Evolutionary conservation across 1,139 yeast species (phyloP).

Genomic region (Lodderomyces metapsilosis): DNA sequence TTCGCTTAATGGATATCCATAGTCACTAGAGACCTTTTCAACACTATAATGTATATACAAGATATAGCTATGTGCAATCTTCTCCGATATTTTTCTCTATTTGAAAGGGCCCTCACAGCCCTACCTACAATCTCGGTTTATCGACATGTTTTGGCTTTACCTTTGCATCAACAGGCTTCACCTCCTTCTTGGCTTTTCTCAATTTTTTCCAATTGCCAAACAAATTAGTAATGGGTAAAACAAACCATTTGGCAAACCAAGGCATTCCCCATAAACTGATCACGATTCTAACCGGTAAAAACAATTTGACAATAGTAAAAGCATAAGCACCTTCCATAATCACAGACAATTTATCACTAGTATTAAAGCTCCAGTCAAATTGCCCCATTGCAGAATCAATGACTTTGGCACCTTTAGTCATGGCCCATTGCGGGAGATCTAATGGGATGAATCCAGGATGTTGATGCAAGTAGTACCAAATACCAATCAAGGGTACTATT

Average conservation of each 20-base stretch:
- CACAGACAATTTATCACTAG: conserved; percentile 55
- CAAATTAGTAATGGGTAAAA: conserved; percentile 50
- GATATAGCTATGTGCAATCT: not conserved
- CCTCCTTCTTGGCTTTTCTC: conserved; percentile 9
- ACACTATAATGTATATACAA: not conserved
- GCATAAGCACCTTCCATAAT: conserved; percentile 87
- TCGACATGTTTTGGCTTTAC: conserved; percentile 22
- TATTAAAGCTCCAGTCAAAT: conserved; percentile 35
- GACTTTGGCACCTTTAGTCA: conserved; percentile 59
- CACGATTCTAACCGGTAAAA: conserved; percentile 59
- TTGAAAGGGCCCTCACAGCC: not conserved
- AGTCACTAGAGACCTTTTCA: too few species aligned
- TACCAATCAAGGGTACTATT: conserved; percentile 67
- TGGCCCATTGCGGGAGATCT: conserved; percentile 66
- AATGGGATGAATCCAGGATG: conserved; percentile 40
- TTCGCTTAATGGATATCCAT: too few species aligned
- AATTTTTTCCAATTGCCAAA: conserved; percentile 22
- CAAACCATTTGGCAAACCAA: conserved; percentile 58
- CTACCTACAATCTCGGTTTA: conserved; percentile 30
- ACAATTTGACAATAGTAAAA: conserved; percentile 70
- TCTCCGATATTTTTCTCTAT: not conserved
- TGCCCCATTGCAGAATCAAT: conserved; percentile 47
- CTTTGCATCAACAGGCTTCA: conserved; percentile 4
- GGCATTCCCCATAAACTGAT: conserved; percentile 64
- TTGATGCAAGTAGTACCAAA: conserved; percentile 75